phyloP scores from a whole-genome alignment of 2,329 filamentous ascomycete species.

The Aspergillus glaucus region DNA sequence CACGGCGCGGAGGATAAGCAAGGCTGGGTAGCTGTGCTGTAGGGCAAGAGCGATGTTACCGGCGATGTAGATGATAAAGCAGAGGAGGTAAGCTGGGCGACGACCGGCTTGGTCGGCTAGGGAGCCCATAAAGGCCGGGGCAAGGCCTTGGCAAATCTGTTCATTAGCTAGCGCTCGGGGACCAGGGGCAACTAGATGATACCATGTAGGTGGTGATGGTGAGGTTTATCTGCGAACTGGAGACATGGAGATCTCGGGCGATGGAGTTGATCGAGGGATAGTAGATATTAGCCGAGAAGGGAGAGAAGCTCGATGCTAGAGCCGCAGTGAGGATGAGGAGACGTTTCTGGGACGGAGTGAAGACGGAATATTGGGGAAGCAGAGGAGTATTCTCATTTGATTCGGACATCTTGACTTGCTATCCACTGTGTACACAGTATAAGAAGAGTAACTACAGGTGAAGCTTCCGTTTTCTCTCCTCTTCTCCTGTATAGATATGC shows the following conservation, averaged over 20 bases:
- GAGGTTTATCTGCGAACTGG: constrained; percentile 18
- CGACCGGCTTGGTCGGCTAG: constrained; percentile 44
- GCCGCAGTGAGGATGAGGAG: constrained; percentile 34
- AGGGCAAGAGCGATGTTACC: constrained; percentile 38
- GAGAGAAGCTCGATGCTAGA: constrained; percentile 37
- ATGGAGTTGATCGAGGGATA: constrained; percentile 35
- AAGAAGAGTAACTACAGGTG: background rate
- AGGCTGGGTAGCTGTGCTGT: constrained; percentile 31
- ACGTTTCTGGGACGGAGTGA: constrained; percentile 27
- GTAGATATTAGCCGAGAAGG: constrained; percentile 40
- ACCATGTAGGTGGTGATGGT: constrained; percentile 31
- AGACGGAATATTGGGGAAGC: constrained; percentile 22
- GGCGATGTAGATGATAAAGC: constrained; percentile 38
- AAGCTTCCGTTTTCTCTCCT: constrained; percentile 5
- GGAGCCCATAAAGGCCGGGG: constrained; percentile 43
- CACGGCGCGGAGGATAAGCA: constrained; percentile 36
- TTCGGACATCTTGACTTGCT: background rate
- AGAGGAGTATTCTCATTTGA: constrained; percentile 13
- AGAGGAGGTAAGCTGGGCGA: constrained; percentile 43
- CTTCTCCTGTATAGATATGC: constrained; percentile 20
- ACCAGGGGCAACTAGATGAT: background rate
- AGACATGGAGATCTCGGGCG: constrained; percentile 23
- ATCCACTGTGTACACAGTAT: background rate
- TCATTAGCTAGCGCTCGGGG: background rate
- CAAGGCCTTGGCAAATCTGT: constrained; percentile 46